Conservation (phyloP, 768 basidiomycete species). For the Tephrocybe sp. region DNA sequence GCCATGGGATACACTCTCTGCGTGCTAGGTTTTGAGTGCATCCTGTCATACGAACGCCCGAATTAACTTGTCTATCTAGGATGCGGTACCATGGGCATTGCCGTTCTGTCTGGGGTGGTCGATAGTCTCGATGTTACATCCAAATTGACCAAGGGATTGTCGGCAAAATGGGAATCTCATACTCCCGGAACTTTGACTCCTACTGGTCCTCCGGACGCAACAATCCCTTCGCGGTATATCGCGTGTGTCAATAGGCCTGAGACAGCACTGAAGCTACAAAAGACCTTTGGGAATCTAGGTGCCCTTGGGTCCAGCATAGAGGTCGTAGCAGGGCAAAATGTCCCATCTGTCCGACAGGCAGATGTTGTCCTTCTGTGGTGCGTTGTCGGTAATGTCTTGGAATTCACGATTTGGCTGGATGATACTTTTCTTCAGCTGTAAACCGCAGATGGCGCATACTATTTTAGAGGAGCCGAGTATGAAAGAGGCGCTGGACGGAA, state of each 20-base stretch:
- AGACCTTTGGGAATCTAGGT: conserved; percentile 59
- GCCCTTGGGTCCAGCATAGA: conserved; percentile 67
- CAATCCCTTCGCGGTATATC: conserved; percentile 76
- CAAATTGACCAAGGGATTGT: conserved; percentile 20
- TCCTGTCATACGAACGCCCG: conserved; percentile 10
- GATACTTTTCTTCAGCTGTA: conserved; percentile 61
- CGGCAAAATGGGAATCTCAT: conserved; percentile 40
- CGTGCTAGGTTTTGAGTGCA: conserved; percentile 66
- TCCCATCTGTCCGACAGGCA: conserved; percentile 66
- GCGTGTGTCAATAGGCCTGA: conserved; percentile 85
- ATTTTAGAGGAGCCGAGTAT: conserved; percentile 80
- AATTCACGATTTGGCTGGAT: neutral
- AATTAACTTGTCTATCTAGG: conserved; percentile 45
- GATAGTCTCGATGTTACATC: conserved; percentile 65
- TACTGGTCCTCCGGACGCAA: conserved; percentile 57
- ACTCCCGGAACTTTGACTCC: conserved; percentile 79
- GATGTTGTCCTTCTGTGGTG: conserved; percentile 92
- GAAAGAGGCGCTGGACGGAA: conserved; percentile 80
- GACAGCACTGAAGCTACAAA: conserved; percentile 64
- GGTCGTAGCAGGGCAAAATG: conserved; percentile 68
- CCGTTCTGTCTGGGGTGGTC: conserved; percentile 90
- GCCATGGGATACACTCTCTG: conserved; percentile 92
- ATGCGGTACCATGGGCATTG: conserved; percentile 98
- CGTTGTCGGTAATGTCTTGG: conserved; percentile 21
- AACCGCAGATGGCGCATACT: conserved; percentile 80